Conservation (phyloP, 495 filamentous ascomycete species). For the Hypoxylon rickii region DNA sequence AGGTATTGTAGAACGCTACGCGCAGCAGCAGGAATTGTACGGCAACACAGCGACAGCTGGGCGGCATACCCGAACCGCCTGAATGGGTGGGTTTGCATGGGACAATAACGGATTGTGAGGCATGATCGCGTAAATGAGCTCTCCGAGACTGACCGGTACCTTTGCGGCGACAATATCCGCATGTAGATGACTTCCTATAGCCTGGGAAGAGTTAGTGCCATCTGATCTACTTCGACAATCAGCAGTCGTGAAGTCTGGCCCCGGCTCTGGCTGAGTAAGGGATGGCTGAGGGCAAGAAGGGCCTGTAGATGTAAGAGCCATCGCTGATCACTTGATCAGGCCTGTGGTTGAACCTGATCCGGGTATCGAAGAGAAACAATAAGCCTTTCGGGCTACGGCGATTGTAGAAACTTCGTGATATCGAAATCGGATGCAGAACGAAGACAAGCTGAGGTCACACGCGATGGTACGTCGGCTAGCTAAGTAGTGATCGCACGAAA, state of each 20-base stretch:
- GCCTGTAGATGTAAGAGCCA: background rate
- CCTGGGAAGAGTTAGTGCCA: conserved; percentile 40
- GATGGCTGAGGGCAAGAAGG: conserved; percentile 2
- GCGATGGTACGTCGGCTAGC: conserved; percentile 26
- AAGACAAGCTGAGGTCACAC: conserved; percentile 22
- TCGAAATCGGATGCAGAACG: conserved; percentile 5
- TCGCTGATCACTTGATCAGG: conserved; percentile 26
- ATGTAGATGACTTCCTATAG: conserved; percentile 53
- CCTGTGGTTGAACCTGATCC: conserved; percentile 15
- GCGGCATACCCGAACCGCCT: conserved; percentile 20
- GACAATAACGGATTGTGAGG: conserved; percentile 20
- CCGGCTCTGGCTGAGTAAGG: conserved; percentile 17
- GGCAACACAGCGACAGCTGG: conserved; percentile 8
- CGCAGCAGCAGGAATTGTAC: conserved; percentile 6
- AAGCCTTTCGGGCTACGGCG: conserved; percentile 13
- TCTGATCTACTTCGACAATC: conserved; percentile 16
- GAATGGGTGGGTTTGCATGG: conserved; percentile 28
- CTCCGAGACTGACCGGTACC: conserved; percentile 48
- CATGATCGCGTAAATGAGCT: conserved; percentile 38
- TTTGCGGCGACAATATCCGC: conserved; percentile 56
- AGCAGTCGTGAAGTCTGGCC: background rate
- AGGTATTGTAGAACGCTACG: conserved; percentile 28
- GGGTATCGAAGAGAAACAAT: conserved; percentile 5
- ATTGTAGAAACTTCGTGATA: conserved; percentile 14
- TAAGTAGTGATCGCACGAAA: conserved; percentile 14